Evolutionary conservation across 768 basidiomycete species (phyloP), one percentile per base, ranked within the genome.

Genomic region (Fibroporia radiculosa): DNA sequence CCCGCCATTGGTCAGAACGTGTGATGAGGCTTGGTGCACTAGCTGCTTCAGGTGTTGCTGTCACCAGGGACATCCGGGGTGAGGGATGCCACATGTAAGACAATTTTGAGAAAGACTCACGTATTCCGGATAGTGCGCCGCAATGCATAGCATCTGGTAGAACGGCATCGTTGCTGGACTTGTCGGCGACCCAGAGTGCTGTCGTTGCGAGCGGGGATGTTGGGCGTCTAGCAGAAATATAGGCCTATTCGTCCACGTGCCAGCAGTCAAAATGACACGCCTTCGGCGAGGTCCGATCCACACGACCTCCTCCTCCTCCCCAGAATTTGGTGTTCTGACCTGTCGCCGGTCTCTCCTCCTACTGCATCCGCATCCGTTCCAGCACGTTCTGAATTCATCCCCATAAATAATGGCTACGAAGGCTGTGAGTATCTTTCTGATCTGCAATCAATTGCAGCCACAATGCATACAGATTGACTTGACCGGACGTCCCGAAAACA

Each of bases 101-200:
- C 16, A 26, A 40, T 14, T 8, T 42, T n/a, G 33, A 33, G 42
- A 18, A 29, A 31, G 18, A 68, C 80, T 42, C 48, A 88, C 88
- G 58, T 83, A 90, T 75, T 83, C 73, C 13, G 66, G 63, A 51
- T 80, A 80, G 60, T 92, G 89, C 3, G 77, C 74, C 1, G 89
- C 72, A 48, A 93, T 87, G 59, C 89, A 91, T 40, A 91, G 56
- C 72, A 93, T 78, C 57, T 90, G 80, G 67, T 93, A 93, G 58
- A 92, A 75, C 4, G 89, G 89, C 90, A 93, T 93, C 19, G 54
- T 57, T 58, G 47, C n/a, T 18, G n/a, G 18, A 24, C 16, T 29
- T 31, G 32, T 48, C 44, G 27, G 24, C 5, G 4, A 26, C 16
- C 6, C 25, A 16, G 23, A 40, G 25, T 8, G 41, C 26, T 12